Percentiles rank a stretch among this genome's conserved stretches.
These are phyloP conservation scores for Ophiostoma quercus DNA, from an alignment of 2,329 filamentous ascomycete species.

Conservation along the genomic window DNA sequence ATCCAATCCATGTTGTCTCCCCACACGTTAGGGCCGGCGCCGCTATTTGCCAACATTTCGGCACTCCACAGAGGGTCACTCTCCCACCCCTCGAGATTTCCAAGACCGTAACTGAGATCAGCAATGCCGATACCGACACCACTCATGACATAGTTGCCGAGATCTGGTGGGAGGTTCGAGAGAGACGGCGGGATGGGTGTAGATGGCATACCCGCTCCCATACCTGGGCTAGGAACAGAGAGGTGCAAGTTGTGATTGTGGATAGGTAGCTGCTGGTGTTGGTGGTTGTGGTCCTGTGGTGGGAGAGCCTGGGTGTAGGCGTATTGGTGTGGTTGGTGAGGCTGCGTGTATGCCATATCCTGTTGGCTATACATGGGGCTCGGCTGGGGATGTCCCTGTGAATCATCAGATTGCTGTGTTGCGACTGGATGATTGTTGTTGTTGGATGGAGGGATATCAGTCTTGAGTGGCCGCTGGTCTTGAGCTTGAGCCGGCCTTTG, in stretches of 20 bases:
- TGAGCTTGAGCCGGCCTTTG: neutral
- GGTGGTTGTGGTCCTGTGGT: neutral
- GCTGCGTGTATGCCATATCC: neutral
- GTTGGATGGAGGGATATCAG: neutral
- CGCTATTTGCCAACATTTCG: conserved; percentile 26
- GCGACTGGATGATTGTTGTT: neutral
- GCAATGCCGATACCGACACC: conserved; percentile 7
- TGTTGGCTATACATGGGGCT: neutral
- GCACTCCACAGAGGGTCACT: conserved; percentile 25
- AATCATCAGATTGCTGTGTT: neutral
- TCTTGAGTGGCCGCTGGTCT: neutral
- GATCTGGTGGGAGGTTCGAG: conserved; percentile 15
- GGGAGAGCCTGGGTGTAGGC: neutral
- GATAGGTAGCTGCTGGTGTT: conserved; percentile 10
- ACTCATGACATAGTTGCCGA: conserved; percentile 12
- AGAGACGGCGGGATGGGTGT: neutral
- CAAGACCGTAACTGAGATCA: conserved; percentile 16
- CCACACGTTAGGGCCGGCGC: conserved; percentile 28
- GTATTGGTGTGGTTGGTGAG: neutral
- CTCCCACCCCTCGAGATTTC: conserved; percentile 23
- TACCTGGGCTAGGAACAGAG: neutral
- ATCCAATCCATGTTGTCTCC: conserved; percentile 25
- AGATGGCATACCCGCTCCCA: neutral
- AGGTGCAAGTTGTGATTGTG: conserved; percentile 1
- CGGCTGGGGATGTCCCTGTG: neutral